Base-by-base conservation (phyloP, 116 monocot species). In the Cymodocea nodosa region DNA sequence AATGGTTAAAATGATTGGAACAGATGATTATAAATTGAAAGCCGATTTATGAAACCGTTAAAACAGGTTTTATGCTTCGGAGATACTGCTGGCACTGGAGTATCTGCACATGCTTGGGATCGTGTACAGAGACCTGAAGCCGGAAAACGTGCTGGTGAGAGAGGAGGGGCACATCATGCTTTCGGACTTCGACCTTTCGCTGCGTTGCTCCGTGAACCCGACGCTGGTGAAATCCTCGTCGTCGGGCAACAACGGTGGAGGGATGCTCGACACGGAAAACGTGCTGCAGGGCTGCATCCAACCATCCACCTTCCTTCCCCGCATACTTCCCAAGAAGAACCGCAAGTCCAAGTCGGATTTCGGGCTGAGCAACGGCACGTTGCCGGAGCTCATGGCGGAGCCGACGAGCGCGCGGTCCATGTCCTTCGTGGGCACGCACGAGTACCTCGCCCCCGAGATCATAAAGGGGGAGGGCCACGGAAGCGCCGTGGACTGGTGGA, bases 151-250 rank as follows among this genome's bases (percentile, higher is more conserved):
- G 4, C 76, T 85, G 10, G 85, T 85, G 3, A 56, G 82, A 52
- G 85, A 79, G 54, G 85, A 76, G 35, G 94, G 94, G 51, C 89
- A 94, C 73, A 84, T 94, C 65, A 89, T 94, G 94, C 94, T 94
- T 24, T 86, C 94, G 7, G 94, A 94, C 67, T 94, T 94, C 60
- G 94, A 94, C 68, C 87, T 94, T 37, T 85, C 85, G 6, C 72
- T 85, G n/a, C 75, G 76, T 8, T 85, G 85, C 71, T 71, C 79
- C 9, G 82, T 85, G 30, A 76, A 66, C 65, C 85, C 85, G 2
- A 82, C 82, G 9, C 82, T 85, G 0, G 82, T 85, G 14, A 80
- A 77, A 16, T 85, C 85, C 24, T 72, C 79, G 72, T 61, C 59
- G 71, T 50, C 37, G 50, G 68, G 63, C 49, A 23, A 37, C 68